Percentiles rank a stretch among this genome's conserved stretches.
Conservation (phyloP, 768 basidiomycete genomes). For the Tubosaeta brunneosetosa region DNA sequence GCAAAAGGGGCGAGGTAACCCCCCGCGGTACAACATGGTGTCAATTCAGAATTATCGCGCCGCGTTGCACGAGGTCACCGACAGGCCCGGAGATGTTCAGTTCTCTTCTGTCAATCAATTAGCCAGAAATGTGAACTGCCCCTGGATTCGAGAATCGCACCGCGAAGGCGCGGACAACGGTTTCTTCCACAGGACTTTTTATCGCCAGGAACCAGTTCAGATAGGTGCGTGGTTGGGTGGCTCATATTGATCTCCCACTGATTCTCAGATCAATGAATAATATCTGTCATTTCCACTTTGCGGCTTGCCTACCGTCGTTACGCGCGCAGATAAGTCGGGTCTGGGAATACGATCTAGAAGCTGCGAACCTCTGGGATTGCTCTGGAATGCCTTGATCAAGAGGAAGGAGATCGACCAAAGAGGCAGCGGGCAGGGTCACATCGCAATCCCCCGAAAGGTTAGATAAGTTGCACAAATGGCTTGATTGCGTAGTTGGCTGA, state of each 20-base stretch:
- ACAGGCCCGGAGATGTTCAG: constrained; percentile 5
- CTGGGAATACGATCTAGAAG: background rate
- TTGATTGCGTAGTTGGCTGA: constrained; percentile 10
- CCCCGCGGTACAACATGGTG: constrained; percentile 20
- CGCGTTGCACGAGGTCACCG: constrained; percentile 15
- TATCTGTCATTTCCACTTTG: constrained; percentile 22
- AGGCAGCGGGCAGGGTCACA: constrained; percentile 6
- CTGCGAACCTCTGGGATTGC: constrained; percentile 2
- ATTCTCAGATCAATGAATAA: background rate
- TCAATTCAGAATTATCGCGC: constrained; percentile 33
- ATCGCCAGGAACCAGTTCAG: background rate
- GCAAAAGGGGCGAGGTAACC: constrained; percentile 17
- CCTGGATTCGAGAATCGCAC: constrained; percentile 24
- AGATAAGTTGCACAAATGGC: constrained; percentile 10
- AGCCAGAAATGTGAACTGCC: constrained; percentile 21
- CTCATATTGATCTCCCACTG: background rate
- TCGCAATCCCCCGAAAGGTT: constrained; percentile 6
- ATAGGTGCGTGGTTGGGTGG: background rate
- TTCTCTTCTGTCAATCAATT: constrained; percentile 20
- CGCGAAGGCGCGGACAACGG: constrained; percentile 16
- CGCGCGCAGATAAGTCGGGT: constrained; percentile 2
- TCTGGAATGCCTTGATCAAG: constrained; percentile 9
- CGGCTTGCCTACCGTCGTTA: constrained; percentile 11
- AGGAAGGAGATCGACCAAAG: constrained; percentile 12
- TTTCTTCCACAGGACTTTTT: constrained; percentile 16